Evolutionary conservation across 306 rosid genomes (phyloP).

Genomic region (Gynostemma pentaphyllum): DNA sequence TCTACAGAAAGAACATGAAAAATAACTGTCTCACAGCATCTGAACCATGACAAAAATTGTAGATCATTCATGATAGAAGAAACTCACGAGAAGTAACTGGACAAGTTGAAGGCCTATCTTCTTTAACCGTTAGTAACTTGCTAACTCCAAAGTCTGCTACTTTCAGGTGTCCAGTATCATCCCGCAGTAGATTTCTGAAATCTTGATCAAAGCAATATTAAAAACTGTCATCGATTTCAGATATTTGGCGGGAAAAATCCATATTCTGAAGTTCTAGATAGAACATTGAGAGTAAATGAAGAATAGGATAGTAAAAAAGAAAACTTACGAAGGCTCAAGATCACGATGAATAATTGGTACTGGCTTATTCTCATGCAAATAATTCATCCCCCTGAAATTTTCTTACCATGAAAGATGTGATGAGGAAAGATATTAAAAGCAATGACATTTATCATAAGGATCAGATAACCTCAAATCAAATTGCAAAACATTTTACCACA

Average conservation of each 20-base stretch:
- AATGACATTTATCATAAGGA: neutral
- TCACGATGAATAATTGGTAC: conserved; percentile 87
- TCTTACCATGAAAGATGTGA: neutral
- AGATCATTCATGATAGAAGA: conserved; percentile 11
- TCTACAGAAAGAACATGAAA: neutral
- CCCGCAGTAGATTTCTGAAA: conserved; percentile 94
- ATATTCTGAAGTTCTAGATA: neutral
- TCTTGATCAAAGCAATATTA: conserved; percentile 39
- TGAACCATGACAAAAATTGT: neutral
- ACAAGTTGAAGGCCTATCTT: conserved; percentile 65
- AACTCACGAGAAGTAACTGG: conserved; percentile 79
- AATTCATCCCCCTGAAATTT: conserved; percentile 78
- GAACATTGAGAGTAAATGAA: neutral
- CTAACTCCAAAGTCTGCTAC: conserved; percentile 94
- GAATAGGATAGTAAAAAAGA: neutral
- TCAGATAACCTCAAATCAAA: neutral
- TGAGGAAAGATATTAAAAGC: neutral
- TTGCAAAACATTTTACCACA: neutral
- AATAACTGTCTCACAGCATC: neutral
- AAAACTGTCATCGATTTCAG: conserved; percentile 13
- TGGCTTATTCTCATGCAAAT: conserved; percentile 93
- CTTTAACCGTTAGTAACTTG: conserved; percentile 86
- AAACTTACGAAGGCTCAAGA: conserved; percentile 94
- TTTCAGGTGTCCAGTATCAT: conserved; percentile 88
- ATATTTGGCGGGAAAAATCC: neutral